phyloP scores from a whole-genome alignment of 106 monocot genomes.

The Acorus calamus region DNA sequence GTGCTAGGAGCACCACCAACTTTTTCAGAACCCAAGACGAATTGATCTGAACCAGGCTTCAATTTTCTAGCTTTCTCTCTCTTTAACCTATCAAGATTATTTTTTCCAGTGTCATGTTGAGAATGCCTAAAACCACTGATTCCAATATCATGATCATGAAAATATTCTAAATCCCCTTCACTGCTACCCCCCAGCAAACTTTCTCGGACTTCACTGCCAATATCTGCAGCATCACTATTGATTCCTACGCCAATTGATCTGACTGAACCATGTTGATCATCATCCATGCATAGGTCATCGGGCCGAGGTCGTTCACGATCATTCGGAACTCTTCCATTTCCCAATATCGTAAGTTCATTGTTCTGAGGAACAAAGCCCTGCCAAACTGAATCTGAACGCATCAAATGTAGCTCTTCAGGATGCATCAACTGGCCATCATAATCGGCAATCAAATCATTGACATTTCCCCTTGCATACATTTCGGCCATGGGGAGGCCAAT shows the following conservation, averaged over 20 bases:
- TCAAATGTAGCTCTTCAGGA: conserved; percentile 72
- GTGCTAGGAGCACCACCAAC: conserved; percentile 8
- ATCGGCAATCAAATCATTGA: conserved; percentile 62
- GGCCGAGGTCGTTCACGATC: conserved; percentile 29
- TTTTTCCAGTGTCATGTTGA: conserved; percentile 26
- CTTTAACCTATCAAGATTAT: conserved; percentile 19
- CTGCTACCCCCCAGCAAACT: conserved; percentile 78
- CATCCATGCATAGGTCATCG: conserved; percentile 62
- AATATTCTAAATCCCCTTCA: conserved; percentile 82
- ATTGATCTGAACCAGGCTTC: conserved; percentile 32
- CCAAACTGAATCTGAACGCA: conserved; percentile 85
- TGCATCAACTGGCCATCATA: conserved; percentile 90
- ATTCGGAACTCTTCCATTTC: conserved; percentile 43
- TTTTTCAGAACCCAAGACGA: conserved; percentile 24
- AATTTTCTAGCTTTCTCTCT: conserved; percentile 31
- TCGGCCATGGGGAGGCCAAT: conserved; percentile 29
- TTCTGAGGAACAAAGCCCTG: conserved; percentile 83
- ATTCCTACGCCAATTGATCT: conserved; percentile 97
- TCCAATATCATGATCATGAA: conserved; percentile 44
- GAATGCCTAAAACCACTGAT: conserved; percentile 30
- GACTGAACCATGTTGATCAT: conserved; percentile 83
- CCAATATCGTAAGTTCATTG: conserved; percentile 48
- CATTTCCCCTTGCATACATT: conserved; percentile 24
- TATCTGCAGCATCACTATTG: conserved; percentile 84
- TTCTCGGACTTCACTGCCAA: conserved; percentile 81